Conservation (phyloP, 371 early-diverging fungal species). For the Apophysomyces trapeziformis region DNA sequence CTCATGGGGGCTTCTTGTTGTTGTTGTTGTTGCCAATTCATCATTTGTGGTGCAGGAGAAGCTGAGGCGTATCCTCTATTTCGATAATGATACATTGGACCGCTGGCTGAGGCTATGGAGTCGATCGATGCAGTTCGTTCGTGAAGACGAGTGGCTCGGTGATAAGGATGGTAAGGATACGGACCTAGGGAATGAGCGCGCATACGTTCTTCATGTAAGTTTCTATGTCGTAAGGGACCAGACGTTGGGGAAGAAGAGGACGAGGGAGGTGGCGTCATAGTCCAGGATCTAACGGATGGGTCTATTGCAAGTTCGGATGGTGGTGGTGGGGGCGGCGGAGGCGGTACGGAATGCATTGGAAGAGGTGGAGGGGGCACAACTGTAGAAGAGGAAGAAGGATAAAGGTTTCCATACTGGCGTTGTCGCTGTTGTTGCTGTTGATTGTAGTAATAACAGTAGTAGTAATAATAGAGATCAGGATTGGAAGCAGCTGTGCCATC, state of each 20-base stretch:
- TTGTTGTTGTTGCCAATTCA: neutral
- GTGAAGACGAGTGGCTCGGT: slow-evolving; percentile 19
- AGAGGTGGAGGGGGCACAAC: slow-evolving; percentile 17
- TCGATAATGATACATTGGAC: slow-evolving; percentile 14
- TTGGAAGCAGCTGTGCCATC: slow-evolving; percentile 31
- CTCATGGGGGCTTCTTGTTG: neutral
- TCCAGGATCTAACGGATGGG: slow-evolving; percentile 3
- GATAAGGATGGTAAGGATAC: slow-evolving; percentile 32
- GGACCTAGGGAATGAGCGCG: slow-evolving; percentile 48
- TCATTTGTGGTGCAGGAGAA: slow-evolving; percentile 13
- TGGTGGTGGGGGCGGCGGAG: slow-evolving; percentile 31
- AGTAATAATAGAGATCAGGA: slow-evolving; percentile 50
- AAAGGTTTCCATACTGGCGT: slow-evolving; percentile 13
- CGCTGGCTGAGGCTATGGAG: neutral
- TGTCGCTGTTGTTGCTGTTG: slow-evolving; percentile 43
- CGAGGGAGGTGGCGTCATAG: slow-evolving; percentile 26
- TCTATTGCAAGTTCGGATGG: neutral
- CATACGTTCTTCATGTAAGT: slow-evolving; percentile 23
- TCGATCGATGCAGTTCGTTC: slow-evolving; percentile 14
- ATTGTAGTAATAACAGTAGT: slow-evolving; percentile 53
- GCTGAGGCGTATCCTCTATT: slow-evolving; percentile 27
- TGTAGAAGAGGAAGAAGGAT: neutral
- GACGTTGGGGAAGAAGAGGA: slow-evolving; percentile 37
- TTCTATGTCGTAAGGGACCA: slow-evolving; percentile 22
- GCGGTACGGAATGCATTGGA: slow-evolving; percentile 19